Conservation (phyloP, 345 rosid genomes). For the Tarenaya hassleriana region DNA sequence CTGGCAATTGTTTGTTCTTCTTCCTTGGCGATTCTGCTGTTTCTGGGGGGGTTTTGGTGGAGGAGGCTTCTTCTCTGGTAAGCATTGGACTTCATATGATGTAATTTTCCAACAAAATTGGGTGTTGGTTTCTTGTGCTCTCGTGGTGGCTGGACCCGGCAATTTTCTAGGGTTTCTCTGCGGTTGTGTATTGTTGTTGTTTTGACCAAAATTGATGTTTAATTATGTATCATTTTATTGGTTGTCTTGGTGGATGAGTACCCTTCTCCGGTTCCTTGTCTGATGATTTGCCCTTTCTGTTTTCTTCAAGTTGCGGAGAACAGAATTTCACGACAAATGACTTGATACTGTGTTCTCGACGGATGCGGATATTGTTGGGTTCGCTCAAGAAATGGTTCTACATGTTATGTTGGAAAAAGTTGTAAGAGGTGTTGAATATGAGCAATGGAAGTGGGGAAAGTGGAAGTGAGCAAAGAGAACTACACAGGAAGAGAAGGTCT, state of each 20-base stretch:
- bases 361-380: too few species aligned
- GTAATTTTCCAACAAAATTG: conserved; percentile 8
- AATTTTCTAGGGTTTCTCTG: conserved; percentile 28
- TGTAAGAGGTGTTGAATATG: conserved; percentile 75
- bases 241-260: not conserved
- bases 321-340: conserved; percentile 5
- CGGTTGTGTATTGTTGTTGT: too few species aligned
- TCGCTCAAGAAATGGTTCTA: too few species aligned
- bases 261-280: not conserved
- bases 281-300: conserved; percentile 1
- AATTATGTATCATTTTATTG: not conserved
- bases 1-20: conserved; percentile 9
- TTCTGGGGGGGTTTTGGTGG: conserved; percentile 1
- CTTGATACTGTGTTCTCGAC: not conserved
- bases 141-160: conserved; percentile 8
- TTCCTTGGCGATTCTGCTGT: not conserved
- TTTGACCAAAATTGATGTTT: conserved; percentile 9
- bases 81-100: conserved; percentile 10
- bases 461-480: conserved; percentile 37
- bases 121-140: conserved; percentile 3
- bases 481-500: conserved; percentile 33
- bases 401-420: conserved; percentile 9
- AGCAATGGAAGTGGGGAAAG: conserved; percentile 72
- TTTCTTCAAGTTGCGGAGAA: conserved; percentile 4
- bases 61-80: conserved; percentile 19